Base-by-base conservation (phyloP, 1,284 basidiomycete species). In the Malassezia sp. region DNA sequence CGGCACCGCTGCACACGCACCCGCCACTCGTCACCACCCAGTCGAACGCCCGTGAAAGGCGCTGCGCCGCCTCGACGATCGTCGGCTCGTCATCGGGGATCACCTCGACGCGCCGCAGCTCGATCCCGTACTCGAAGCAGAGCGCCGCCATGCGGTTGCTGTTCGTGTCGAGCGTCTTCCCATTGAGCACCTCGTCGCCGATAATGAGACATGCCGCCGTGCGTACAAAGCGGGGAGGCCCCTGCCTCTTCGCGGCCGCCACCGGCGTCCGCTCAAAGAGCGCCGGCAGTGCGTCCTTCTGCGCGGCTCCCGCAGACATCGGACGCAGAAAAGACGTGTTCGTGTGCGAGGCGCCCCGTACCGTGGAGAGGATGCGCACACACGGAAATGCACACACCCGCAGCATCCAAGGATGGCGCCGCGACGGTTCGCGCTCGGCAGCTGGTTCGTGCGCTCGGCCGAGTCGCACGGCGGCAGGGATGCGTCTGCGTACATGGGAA, bases 81-180 rank as follows among this genome's bases (percentile, higher is more conserved):
- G 88, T 83, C 9, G 80, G 79, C 64, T 88, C 83, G 43, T 88
- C 82, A 64, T 95, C 90, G 1, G 90, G 76, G 41, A 96, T 83
- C 40, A 95, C 87, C 62, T 95, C 87, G 63, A 93, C 80, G n/a
- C 57, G 45, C 17, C 75, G 72, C 50, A 66, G 37, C 18, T 66
- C 59, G 33, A 68, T 61, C 9, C 65, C 67, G 1, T 59, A 53
- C 31, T 61, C 55, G 40, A 70, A 70, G 41, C 67, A 70, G 43
- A 60, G 59, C 40, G 61, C 61, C n/a, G 76, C 75, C 49, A 80
- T 79, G 86, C 88, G 73, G 88, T 89, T 39, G 21, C 48, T 50
- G 31, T 50, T 50, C 5, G 36, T 40, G 27, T 50, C 48, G 10
- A 39, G 48, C 10, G 48, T 50, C 30, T 50, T 50, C 38, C 85